Evolutionary conservation across 2,329 filamentous ascomycete genomes (phyloP), one percentile per base, ranked within the genome.

Genomic region (Claviceps pusilla): DNA sequence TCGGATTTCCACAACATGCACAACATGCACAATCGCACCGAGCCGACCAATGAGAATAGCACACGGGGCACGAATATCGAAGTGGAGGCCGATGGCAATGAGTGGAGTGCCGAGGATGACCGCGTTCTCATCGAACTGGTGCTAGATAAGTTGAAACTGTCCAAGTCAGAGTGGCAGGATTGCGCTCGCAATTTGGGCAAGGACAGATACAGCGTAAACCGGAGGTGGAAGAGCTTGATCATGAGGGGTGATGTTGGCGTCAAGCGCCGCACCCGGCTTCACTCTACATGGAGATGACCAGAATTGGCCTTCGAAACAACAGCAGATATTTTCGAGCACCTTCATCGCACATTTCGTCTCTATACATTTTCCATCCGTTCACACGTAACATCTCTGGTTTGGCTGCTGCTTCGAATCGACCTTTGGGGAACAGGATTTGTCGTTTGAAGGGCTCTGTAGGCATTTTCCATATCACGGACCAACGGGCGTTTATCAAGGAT

Each of bases 41-140:
- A 59, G 54, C 60, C 61, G 52, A 61, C 56, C 42, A 60, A 66
- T 50, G 59, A 52, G 46, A 57, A 51, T 47, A 56, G 51, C 55
- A 57, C 52, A 42, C 49, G 60, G 24, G 69, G 69, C 53, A 68
- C 68, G 1, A 70, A 72, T 42, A 65, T 74, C 16, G 71, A 74
- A 37, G 61, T 68, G 33, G 74, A 74, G 52, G 68, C 65, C 2
- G 74, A 76, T 56, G 73, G 70, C 54, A 69, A 72, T 55, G 67
- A 69, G 43, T 85, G 82, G 82, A 81, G 74, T 56, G 71, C 72
- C 2, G 81, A 84, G 58, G 80, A 85, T 57, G 82, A 85, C 64
- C 73, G 79, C 55, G 72, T 83, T 55, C 71, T 86, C 2, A 78
- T 85, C n/a, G 80, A 84, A 66, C 73, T 85, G 19, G 79, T 86